Evolutionary conservation across 1,139 yeast species (phyloP).

Genomic region (Yamadazyma sp.): DNA sequence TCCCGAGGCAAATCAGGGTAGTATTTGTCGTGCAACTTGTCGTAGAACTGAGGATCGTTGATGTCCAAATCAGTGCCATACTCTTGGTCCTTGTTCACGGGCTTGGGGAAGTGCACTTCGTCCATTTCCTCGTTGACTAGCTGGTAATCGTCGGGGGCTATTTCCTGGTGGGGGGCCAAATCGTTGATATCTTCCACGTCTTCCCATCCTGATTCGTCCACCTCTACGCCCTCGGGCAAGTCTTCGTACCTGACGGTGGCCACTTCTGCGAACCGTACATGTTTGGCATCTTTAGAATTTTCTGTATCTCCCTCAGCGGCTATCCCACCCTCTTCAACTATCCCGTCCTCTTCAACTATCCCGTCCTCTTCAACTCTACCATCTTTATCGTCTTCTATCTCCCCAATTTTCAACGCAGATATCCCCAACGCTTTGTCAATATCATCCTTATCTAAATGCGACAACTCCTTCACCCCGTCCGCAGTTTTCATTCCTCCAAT

Average conservation of each 20-base stretch:
- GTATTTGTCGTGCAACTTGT: constrained; percentile 78
- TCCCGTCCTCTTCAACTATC: no score
- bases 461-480: constrained; percentile 31
- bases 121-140: constrained; percentile 22
- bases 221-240: constrained; percentile 21
- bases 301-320: no score
- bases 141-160: constrained; percentile 49
- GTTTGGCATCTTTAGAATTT: constrained; percentile 8
- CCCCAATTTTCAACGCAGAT: no score
- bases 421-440: constrained; percentile 42
- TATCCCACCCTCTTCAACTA: no score
- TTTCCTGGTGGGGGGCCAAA: constrained; percentile 23
- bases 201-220: constrained; percentile 45
- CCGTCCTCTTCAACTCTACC: no score
- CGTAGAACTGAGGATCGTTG: constrained; percentile 74
- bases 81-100: constrained; percentile 20
- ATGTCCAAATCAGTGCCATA: constrained; percentile 48
- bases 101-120: constrained; percentile 64
- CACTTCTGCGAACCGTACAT: constrained; percentile 43
- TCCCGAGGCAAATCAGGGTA: constrained; percentile 89
- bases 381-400: no score
- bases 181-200: constrained; percentile 39
- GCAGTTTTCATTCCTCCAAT: constrained; percentile 60
- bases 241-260: constrained; percentile 44
- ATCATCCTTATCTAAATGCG: constrained; percentile 37